Conservation (phyloP, 2,329 filamentous ascomycete species). For the Arthrobotrys iridis region DNA sequence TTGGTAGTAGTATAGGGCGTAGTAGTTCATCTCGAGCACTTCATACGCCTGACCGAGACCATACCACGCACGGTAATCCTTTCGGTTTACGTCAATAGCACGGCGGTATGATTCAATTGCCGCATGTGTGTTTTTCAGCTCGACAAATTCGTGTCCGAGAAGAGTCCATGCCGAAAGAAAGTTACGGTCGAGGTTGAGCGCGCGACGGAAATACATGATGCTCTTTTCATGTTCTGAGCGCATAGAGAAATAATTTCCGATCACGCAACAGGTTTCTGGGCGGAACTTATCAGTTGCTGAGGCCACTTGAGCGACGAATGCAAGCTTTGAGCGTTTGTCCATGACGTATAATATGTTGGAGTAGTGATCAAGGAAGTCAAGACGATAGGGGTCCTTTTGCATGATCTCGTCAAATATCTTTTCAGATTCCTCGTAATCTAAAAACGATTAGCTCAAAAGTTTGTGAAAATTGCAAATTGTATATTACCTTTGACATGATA, state of each 20-base stretch:
- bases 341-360: slow-evolving; percentile 98
- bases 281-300: slow-evolving; percentile 94
- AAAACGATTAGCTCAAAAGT: slow-evolving; percentile 50
- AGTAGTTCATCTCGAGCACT: slow-evolving; percentile 96
- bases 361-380: slow-evolving; percentile 93
- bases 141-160: slow-evolving; percentile 98
- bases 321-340: slow-evolving; percentile 84
- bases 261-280: slow-evolving; percentile 94
- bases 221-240: slow-evolving; percentile 97
- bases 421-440: slow-evolving; percentile 72
- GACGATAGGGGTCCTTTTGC: slow-evolving; percentile 72
- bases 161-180: slow-evolving; percentile 97
- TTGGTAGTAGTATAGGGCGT: slow-evolving; percentile 97
- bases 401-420: slow-evolving; percentile 74
- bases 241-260: slow-evolving; percentile 96
- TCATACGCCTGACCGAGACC: slow-evolving; percentile 97
- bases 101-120: slow-evolving; percentile 96
- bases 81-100: slow-evolving; percentile 89
- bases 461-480: background rate
- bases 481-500: slow-evolving; percentile 78
- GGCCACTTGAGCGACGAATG: slow-evolving; percentile 90
- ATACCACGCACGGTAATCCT: slow-evolving; percentile 98
- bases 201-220: slow-evolving; percentile 95
- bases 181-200: slow-evolving; percentile 85
- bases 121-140: slow-evolving; percentile 97